A percentile compares a stretch with the other conserved stretches of the same genome.
Evolutionary conservation across 768 basidiomycete genomes (phyloP).

Genomic region (Mycena venus): DNA sequence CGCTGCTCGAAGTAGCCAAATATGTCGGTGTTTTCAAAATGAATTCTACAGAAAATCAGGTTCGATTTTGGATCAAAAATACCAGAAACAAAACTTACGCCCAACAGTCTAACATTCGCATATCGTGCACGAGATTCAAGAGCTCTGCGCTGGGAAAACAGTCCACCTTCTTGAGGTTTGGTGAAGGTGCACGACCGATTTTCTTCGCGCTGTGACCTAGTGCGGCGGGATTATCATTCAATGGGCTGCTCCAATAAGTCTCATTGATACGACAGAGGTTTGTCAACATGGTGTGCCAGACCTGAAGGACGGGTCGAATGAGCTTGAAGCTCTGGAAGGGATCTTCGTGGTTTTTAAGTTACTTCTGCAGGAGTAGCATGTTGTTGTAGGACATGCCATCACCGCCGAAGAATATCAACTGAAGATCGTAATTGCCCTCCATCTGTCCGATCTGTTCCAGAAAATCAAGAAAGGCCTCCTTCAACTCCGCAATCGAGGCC

Average conservation of each 20-base stretch:
- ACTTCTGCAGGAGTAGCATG: background rate
- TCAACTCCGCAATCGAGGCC: background rate
- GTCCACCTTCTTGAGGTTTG: constrained; percentile 51
- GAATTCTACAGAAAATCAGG: background rate
- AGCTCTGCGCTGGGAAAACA: constrained; percentile 41
- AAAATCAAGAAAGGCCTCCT: background rate
- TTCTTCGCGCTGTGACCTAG: constrained; percentile 46
- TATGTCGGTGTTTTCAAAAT: background rate
- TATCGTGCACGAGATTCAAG: constrained; percentile 39
- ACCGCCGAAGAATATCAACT: background rate
- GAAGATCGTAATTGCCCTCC: background rate
- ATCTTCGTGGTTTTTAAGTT: background rate
- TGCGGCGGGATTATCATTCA: constrained; percentile 42
- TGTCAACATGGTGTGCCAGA: background rate
- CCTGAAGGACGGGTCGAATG: background rate
- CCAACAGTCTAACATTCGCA: background rate
- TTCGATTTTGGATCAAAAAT: background rate
- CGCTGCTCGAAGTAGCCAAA: background rate
- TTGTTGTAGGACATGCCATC: background rate
- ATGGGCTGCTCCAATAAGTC: constrained; percentile 43
- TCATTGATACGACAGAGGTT: constrained; percentile 19
- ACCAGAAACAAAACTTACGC: background rate
- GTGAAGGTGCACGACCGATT: constrained; percentile 42
- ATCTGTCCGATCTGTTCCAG: background rate
- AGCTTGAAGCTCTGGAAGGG: background rate